A percentile compares a stretch with the other conserved stretches of the same genome.
phyloP scores from a whole-genome alignment of 2,329 filamentous ascomycete species.

The Laburnicola sp. region DNA sequence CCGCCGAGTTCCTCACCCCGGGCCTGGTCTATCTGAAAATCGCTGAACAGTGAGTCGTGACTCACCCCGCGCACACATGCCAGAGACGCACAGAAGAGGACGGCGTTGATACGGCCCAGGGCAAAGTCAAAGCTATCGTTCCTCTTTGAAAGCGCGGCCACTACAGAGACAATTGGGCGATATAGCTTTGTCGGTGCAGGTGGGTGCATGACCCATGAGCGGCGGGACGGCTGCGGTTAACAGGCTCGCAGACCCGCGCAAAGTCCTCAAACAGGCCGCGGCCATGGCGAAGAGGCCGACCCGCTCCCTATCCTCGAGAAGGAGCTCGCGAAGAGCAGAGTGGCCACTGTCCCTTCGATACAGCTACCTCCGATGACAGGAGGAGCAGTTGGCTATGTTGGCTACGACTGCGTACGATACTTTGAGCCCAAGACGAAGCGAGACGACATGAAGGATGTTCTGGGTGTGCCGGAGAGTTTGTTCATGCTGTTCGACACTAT shows the following conservation, averaged over 20 bases:
- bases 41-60: slow-evolving; percentile 65
- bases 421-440: slow-evolving; percentile 97
- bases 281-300: slow-evolving; percentile 81
- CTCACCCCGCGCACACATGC: slow-evolving; percentile 20
- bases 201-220: slow-evolving; percentile 38
- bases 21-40: slow-evolving; percentile 95
- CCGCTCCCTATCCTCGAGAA: slow-evolving; percentile 80
- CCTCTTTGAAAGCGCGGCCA: slow-evolving; percentile 91
- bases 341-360: slow-evolving; percentile 81
- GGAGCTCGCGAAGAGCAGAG: slow-evolving; percentile 76
- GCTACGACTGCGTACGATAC: slow-evolving; percentile 96
- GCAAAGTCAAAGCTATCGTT: slow-evolving; percentile 79
- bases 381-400: slow-evolving; percentile 93
- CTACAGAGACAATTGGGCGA: slow-evolving; percentile 86
- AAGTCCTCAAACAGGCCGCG: slow-evolving; percentile 84
- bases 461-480: slow-evolving; percentile 86
- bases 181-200: slow-evolving; percentile 94
- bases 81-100: not conserved
- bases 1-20: slow-evolving; percentile 90
- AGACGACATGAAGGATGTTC: slow-evolving; percentile 81
- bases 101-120: slow-evolving; percentile 30
- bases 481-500: slow-evolving; percentile 98
- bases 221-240: slow-evolving; percentile 7
- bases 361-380: slow-evolving; percentile 84
- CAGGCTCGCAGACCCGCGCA: slow-evolving; percentile 59